These are phyloP conservation scores for Crithidia bombi DNA, from an alignment of 208 protist species.

Conservation along the genomic window DNA sequence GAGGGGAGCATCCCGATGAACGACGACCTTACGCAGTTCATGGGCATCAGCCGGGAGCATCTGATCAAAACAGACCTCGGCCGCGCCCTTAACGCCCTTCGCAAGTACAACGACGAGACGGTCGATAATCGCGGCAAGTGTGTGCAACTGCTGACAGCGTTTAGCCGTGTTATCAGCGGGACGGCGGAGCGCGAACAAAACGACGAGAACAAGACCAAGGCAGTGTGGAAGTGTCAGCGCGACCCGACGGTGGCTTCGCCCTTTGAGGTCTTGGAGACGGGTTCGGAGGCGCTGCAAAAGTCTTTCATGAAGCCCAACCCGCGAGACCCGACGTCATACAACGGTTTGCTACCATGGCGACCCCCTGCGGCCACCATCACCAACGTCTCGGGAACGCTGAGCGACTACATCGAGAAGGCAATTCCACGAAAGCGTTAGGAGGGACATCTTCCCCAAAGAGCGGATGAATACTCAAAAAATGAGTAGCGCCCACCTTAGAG, in stretches of 20 bases:
- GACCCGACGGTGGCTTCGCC: constrained; percentile 69
- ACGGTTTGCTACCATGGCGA: constrained; percentile 65
- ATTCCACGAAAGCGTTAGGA: not conserved
- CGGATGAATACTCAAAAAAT: too few species aligned
- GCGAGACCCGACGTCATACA: constrained; percentile 81
- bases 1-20: constrained; percentile 40
- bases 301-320: constrained; percentile 71
- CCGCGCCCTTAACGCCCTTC: constrained; percentile 68
- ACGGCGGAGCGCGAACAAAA: constrained; percentile 21
- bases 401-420: constrained; percentile 14
- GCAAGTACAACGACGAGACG: constrained; percentile 59
- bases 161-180: constrained; percentile 60
- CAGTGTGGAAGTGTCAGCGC: constrained; percentile 67
- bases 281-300: constrained; percentile 73
- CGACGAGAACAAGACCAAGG: constrained; percentile 29
- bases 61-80: constrained; percentile 74
- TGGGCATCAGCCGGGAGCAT: constrained; percentile 70
- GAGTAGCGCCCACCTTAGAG: too few species aligned
- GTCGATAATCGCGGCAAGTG: constrained; percentile 71
- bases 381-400: constrained; percentile 59
- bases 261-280: constrained; percentile 70
- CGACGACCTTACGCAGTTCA: constrained; percentile 61
- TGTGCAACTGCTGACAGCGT: constrained; percentile 64
- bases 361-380: constrained; percentile 59
- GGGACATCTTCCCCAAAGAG: too few species aligned